Percentiles rank a stretch among this genome's conserved stretches.
Conservation (phyloP, 768 basidiomycete genomes). For the Mycena chlorophos region DNA sequence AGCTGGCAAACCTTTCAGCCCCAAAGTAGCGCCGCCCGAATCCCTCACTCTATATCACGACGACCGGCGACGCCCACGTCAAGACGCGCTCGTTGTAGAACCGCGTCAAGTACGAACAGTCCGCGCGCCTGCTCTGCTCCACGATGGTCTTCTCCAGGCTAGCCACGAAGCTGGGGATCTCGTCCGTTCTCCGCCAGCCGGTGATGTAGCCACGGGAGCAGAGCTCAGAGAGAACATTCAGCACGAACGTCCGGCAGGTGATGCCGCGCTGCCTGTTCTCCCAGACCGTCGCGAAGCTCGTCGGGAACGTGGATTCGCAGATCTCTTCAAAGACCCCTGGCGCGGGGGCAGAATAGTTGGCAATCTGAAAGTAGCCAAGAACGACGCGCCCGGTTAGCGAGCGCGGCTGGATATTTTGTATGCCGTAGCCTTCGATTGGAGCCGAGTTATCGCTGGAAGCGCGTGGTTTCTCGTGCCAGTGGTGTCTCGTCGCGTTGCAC, state of each 20-base stretch:
- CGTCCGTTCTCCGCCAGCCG: conserved; percentile 5
- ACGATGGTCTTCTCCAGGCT: conserved; percentile 13
- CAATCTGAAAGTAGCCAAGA: conserved; percentile 25
- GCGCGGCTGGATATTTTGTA: conserved; percentile 20
- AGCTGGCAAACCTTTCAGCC: too few relatives aligned
- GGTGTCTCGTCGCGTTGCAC: conserved; percentile 22
- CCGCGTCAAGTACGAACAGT: conserved; percentile 5
- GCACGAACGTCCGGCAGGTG: conserved; percentile 26
- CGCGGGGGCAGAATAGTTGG: conserved; percentile 11
- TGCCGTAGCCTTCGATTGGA: conserved; percentile 21
- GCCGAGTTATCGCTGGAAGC: neutral
- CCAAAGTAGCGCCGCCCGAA: neutral
- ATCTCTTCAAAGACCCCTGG: conserved; percentile 9
- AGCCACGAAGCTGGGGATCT: conserved; percentile 10
- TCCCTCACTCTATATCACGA: conserved; percentile 21
- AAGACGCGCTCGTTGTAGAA: conserved; percentile 13
- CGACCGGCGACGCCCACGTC: conserved; percentile 10
- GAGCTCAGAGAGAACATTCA: conserved; percentile 21
- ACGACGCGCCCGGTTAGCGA: conserved; percentile 22
- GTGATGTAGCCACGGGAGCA: conserved; percentile 17
- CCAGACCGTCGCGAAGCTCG: conserved; percentile 23
- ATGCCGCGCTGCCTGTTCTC: conserved; percentile 22
- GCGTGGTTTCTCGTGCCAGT: conserved; percentile 22
- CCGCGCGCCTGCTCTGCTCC: neutral
- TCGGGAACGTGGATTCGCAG: conserved; percentile 16